phyloP scores from a whole-genome alignment of 306 rosid species.

The Lathyrus tuberosus region DNA sequence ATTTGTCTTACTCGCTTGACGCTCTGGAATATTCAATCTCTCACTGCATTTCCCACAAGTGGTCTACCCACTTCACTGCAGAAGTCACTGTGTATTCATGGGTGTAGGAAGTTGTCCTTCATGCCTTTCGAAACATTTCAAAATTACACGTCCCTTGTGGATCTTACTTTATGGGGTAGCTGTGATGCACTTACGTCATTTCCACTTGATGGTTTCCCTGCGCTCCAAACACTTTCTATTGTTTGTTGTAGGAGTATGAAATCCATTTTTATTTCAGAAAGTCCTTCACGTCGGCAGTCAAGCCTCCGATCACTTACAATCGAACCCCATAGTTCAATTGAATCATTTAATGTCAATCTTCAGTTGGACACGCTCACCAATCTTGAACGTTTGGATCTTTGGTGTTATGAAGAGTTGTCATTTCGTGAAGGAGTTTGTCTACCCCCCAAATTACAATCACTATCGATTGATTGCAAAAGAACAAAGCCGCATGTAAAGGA shows the following conservation, averaged over 20 bases:
- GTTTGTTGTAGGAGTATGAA: background rate
- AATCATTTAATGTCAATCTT: background rate
- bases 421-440: background rate
- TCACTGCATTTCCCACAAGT: background rate
- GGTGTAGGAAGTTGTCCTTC: conserved; percentile 8
- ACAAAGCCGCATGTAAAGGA: background rate
- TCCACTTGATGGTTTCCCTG: conserved; percentile 7
- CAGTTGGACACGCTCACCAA: background rate
- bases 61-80: conserved; percentile 20
- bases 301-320: background rate
- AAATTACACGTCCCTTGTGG: conserved; percentile 7
- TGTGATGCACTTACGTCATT: conserved; percentile 3
- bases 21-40: background rate
- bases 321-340: rapidly evolving
- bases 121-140: conserved; percentile 1
- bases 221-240: background rate
- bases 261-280: background rate
- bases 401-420: background rate
- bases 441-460: background rate
- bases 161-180: background rate
- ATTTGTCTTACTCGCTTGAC: background rate
- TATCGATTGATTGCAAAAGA: rapidly evolving
- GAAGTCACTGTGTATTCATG: background rate
- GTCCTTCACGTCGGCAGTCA: background rate
- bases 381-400: background rate